Conservation (phyloP, 192 early-diverging fungal species). For the Paraglomus occultum region DNA sequence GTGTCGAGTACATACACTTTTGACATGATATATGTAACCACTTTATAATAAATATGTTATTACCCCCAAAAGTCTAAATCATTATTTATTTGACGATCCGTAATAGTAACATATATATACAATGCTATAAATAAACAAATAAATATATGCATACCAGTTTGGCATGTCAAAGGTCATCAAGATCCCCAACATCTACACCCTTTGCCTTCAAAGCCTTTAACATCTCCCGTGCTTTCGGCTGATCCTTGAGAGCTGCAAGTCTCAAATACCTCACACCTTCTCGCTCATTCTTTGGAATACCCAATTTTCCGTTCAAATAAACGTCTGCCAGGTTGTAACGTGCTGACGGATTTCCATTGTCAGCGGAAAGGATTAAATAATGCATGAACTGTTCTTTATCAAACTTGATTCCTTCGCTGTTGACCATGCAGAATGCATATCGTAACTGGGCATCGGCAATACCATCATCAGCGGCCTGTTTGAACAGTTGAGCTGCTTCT, state of each 20-base stretch:
- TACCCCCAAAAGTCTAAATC: too few relatives aligned
- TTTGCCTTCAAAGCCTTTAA: too few relatives aligned
- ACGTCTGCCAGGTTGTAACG: slow-evolving; percentile 22
- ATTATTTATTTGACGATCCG: too few relatives aligned
- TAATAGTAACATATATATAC: too few relatives aligned
- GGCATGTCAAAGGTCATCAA: too few relatives aligned
- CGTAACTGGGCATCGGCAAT: slow-evolving; percentile 27
- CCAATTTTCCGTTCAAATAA: slow-evolving; percentile 20
- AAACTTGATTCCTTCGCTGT: background rate
- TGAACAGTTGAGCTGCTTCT: slow-evolving; percentile 18
- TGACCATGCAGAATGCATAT: slow-evolving; percentile 9
- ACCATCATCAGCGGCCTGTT: slow-evolving; percentile 27
- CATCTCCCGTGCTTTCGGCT: slow-evolving; percentile 2
- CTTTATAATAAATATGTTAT: too few relatives aligned
- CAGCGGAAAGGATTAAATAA: slow-evolving; percentile 26
- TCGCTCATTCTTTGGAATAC: slow-evolving; percentile 6
- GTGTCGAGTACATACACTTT: too few relatives aligned
- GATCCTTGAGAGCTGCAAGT: slow-evolving; percentile 21
- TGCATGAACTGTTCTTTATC: background rate
- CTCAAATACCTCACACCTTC: slow-evolving; percentile 23
- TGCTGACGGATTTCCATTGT: slow-evolving; percentile 26
- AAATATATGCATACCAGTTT: too few relatives aligned
- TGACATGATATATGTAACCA: too few relatives aligned
- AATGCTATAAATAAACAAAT: too few relatives aligned
- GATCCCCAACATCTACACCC: too few relatives aligned